A percentile compares a stretch with the other conserved stretches of the same genome.
Evolutionary conservation across 345 rosid genomes (phyloP).

Genomic region (Arabis hirsuta): DNA sequence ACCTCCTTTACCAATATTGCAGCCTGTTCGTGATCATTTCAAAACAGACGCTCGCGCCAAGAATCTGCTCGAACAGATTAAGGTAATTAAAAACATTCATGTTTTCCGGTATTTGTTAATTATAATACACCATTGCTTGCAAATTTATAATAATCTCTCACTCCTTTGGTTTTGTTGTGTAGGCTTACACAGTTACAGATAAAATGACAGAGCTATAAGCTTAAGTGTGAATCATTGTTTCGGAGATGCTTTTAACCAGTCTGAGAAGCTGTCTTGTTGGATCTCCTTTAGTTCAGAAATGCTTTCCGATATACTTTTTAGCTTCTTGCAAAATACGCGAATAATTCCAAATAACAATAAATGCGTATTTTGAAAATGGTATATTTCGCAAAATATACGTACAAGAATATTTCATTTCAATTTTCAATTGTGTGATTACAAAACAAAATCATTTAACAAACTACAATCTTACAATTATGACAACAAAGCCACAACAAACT

Average conservation of each 20-base stretch:
- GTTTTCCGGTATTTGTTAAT: slow-evolving; percentile 15
- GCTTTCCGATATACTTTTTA: no score
- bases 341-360: slow-evolving; percentile 12
- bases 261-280: no score
- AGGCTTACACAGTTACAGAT: slow-evolving; percentile 64
- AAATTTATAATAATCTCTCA: not conserved
- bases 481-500: not conserved
- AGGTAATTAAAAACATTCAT: slow-evolving; percentile 52
- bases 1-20: slow-evolving; percentile 20
- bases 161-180: slow-evolving; percentile 22
- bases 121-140: not conserved
- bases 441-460: not conserved
- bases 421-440: not conserved
- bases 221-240: not conserved
- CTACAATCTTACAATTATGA: not conserved
- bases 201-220: slow-evolving; percentile 29
- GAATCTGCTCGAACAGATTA: slow-evolving; percentile 71
- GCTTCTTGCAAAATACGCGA: not conserved
- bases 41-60: slow-evolving; percentile 58
- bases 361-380: not conserved
- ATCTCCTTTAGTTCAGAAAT: no score
- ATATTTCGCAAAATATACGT: not conserved
- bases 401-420: not conserved
- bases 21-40: slow-evolving; percentile 92
- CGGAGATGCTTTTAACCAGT: slow-evolving; percentile 4